phyloP scores from a whole-genome alignment of 495 filamentous ascomycete genomes.

The Penicillium canariense region DNA sequence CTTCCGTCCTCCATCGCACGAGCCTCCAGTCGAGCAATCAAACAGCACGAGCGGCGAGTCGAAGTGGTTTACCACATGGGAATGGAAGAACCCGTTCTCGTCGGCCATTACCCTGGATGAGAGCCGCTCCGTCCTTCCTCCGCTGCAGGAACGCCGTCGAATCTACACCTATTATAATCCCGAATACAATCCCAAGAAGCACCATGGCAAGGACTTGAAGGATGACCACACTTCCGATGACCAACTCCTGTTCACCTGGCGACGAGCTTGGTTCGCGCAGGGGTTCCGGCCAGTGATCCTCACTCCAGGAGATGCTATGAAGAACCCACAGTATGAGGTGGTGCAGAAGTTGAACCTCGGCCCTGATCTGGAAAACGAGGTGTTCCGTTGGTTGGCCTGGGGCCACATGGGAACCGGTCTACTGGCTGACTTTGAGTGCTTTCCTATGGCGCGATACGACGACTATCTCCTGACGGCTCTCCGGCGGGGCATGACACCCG shows the following conservation, averaged over 20 bases:
- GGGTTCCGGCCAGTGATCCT: slow-evolving; percentile 87
- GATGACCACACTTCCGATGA: slow-evolving; percentile 67
- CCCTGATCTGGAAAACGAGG: slow-evolving; percentile 61
- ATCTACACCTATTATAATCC: slow-evolving; percentile 92
- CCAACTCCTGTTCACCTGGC: slow-evolving; percentile 80
- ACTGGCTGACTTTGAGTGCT: slow-evolving; percentile 71
- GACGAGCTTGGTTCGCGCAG: slow-evolving; percentile 89
- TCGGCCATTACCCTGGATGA: slow-evolving; percentile 82
- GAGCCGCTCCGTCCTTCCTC: slow-evolving; percentile 81
- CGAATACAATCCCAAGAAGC: slow-evolving; percentile 37
- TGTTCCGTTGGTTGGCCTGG: slow-evolving; percentile 91
- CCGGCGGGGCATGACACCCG: slow-evolving; percentile 68
- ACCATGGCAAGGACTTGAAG: slow-evolving; percentile 53
- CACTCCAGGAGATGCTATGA: slow-evolving; percentile 76
- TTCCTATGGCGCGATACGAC: slow-evolving; percentile 82
- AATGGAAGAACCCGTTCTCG: slow-evolving; percentile 89
- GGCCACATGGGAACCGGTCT: slow-evolving; percentile 87
- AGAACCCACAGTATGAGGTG: slow-evolving; percentile 71
- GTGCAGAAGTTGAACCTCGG: slow-evolving; percentile 54
- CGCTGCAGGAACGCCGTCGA: slow-evolving; percentile 65
- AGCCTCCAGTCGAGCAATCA: slow-evolving; percentile 72
- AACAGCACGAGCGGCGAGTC: slow-evolving; percentile 76
- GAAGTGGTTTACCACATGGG: slow-evolving; percentile 84
- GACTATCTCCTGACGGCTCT: slow-evolving; percentile 69
- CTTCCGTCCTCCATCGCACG: slow-evolving; percentile 70